Evolutionary conservation across 2,329 filamentous ascomycete species (phyloP).

Genomic region (Colletotrichum sp.): DNA sequence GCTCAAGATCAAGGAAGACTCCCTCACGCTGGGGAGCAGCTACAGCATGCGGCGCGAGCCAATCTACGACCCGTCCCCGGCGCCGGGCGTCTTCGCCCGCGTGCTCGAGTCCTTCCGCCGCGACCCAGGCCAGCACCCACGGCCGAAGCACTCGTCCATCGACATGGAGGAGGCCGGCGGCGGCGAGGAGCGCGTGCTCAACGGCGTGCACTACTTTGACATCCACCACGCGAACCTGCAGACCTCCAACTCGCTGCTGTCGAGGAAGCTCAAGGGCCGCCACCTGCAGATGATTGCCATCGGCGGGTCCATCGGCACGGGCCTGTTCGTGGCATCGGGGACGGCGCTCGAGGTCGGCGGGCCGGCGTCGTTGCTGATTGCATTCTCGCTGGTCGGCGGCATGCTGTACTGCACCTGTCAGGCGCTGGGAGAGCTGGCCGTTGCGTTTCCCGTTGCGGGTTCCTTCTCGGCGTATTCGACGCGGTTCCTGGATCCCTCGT

Average conservation of each 20-base stretch:
- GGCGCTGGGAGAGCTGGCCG: conserved; percentile 88
- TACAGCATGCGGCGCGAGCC: conserved; percentile 59
- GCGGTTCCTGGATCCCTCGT: conserved; percentile 89
- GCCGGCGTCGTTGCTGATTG: conserved; percentile 78
- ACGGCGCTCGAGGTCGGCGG: conserved; percentile 74
- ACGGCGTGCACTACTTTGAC: conserved; percentile 58
- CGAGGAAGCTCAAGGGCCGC: conserved; percentile 78
- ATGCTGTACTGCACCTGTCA: conserved; percentile 96
- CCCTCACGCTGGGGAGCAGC: conserved; percentile 52
- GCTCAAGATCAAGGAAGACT: conserved; percentile 65
- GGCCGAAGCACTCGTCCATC: conserved; percentile 44
- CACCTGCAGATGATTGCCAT: conserved; percentile 99
- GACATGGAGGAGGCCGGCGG: conserved; percentile 30
- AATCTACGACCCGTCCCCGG: conserved; percentile 43
- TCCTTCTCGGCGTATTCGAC: conserved; percentile 94
- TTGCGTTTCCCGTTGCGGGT: conserved; percentile 88
- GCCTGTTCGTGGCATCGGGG: conserved; percentile 86
- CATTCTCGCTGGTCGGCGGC: conserved; percentile 78
- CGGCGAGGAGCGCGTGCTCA: conserved; percentile 31
- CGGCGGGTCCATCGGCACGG: conserved; percentile 89
- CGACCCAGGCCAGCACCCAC: conserved; percentile 57
- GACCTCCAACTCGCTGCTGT: conserved; percentile 77
- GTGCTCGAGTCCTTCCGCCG: conserved; percentile 69
- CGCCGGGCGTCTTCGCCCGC: conserved; percentile 41
- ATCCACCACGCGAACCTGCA: conserved; percentile 68